phyloP scores from a whole-genome alignment of 2,329 filamentous ascomycete genomes.

The Verticillium nonalfalfae region DNA sequence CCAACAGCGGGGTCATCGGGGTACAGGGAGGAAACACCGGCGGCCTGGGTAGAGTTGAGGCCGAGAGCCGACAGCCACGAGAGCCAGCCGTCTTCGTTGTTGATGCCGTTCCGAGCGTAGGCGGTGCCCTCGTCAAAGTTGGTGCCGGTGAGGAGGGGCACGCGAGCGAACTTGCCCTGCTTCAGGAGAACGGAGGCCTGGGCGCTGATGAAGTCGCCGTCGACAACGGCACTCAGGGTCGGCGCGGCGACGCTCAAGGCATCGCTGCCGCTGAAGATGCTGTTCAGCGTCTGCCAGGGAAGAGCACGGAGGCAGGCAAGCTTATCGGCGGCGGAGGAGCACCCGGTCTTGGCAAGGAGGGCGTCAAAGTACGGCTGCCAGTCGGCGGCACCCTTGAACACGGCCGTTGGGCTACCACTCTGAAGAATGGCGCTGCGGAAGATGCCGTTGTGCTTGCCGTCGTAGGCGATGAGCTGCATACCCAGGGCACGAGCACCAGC shows the following conservation, averaged over 20 bases:
- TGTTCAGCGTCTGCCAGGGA: constrained; percentile 20
- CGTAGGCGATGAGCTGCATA: constrained; percentile 44
- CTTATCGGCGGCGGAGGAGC: constrained; percentile 11
- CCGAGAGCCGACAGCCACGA: constrained; percentile 23
- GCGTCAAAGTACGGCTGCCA: constrained; percentile 14
- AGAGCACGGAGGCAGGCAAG: constrained; percentile 24
- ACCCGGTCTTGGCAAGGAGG: constrained; percentile 8
- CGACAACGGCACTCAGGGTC: constrained; percentile 18
- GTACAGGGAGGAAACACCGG: constrained; percentile 36
- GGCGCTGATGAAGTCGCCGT: constrained; percentile 32
- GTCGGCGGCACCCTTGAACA: constrained; percentile 9
- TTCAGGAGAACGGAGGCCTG: constrained; percentile 44
- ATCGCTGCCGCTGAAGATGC: constrained; percentile 18
- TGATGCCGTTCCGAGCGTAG: constrained; percentile 46
- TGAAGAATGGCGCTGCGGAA: constrained; percentile 47
- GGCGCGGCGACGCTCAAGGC: constrained; percentile 13
- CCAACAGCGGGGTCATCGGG: constrained; percentile 40
- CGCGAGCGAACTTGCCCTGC: constrained; percentile 53
- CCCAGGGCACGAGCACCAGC: constrained; percentile 44
- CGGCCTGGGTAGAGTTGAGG: constrained; percentile 18
- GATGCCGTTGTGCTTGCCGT: constrained; percentile 43
- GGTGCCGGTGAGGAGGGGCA: constrained; percentile 56
- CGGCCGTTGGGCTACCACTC: constrained; percentile 31
- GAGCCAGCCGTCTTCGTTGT: constrained; percentile 47
- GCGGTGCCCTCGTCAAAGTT: constrained; percentile 59